Conservation (phyloP, 1,139 yeast genomes). For the Pneumocystis murina region DNA sequence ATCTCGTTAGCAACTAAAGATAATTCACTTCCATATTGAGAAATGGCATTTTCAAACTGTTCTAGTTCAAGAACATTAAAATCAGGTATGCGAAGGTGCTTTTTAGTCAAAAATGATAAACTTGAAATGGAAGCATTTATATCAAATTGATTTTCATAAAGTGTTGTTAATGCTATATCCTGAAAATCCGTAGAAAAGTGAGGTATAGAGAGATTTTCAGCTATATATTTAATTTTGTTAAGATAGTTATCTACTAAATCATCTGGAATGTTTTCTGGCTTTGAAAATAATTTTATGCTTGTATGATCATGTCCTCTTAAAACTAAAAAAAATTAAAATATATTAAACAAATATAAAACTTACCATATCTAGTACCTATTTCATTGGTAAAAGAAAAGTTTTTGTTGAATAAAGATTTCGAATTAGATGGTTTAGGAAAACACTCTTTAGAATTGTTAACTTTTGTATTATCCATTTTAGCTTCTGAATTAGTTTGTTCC, state of each 20-base stretch:
- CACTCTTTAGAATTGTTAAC: neutral
- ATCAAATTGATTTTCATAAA: constrained; percentile 37
- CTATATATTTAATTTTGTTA: constrained; percentile 38
- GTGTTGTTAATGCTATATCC: constrained; percentile 49
- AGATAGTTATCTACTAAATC: constrained; percentile 40
- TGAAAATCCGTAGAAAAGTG: constrained; percentile 57
- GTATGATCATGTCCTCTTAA: constrained; percentile 62
- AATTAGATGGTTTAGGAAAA: neutral
- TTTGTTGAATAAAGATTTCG: neutral
- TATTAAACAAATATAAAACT: neutral
- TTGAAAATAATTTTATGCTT: constrained; percentile 41
- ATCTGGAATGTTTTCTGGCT: constrained; percentile 28
- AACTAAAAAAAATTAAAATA: neutral
- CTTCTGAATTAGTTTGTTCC: neutral
- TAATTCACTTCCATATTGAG: constrained; percentile 61
- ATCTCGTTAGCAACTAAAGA: constrained; percentile 59
- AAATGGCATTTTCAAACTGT: constrained; percentile 63
- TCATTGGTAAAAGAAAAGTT: neutral
- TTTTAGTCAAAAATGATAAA: constrained; percentile 37
- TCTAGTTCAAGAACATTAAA: constrained; percentile 47
- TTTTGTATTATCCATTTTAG: neutral
- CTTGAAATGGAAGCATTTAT: constrained; percentile 12
- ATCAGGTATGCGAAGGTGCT: constrained; percentile 58
- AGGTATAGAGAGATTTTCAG: constrained; percentile 36
- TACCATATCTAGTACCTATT: neutral